Evolutionary conservation across 2,329 filamentous ascomycete species (phyloP), one percentile per base, ranked within the genome.

Genomic region (Cryphonectria japonica): DNA sequence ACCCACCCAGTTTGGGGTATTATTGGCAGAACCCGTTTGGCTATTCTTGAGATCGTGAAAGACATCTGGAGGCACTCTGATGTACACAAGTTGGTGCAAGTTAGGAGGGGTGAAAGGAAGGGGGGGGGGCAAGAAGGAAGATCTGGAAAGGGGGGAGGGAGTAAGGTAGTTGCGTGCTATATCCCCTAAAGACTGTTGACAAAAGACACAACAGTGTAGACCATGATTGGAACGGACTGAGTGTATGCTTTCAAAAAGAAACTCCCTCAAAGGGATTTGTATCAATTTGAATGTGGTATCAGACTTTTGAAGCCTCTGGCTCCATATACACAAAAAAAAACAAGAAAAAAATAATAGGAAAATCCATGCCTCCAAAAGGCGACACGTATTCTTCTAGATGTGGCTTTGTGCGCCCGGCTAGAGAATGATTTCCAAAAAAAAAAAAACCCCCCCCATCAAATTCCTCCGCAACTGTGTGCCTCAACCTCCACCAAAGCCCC

Each of bases 201-300:
- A 29, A 16, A 29, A 22, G n/a, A 26, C 50, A 14, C 3, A 4
- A 54, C 8, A 54, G 22, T 9, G 34, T 34, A 4, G 22, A n/a
- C n/a, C 1, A 50, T n/a, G 22, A 7, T 19, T 57, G 26, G 9
- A 26, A 54, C 3, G 13, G 14, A 29, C 5, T 16, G 26, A 32
- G 16, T n/a, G 8, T 1, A 2, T 52, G 46, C 6, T 52, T 52
- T 66, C 19, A n/a, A n/a, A 11, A 57, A 57, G 41, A 66, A 26
- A 16, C 32, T 22, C 64, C 46, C 26, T 29, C 34, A 19, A 52
- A 26, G 43, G 43, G 41, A 37, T 37, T 37, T 22, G 37, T 39
- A n/a, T 54, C 32, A 13, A 66, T 37, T 66, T 57, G 46, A 66
- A 66, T 57, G 29, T 66, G 64, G 64, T 66, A 66, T 66, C 64